Conservation (phyloP, 2,329 filamentous ascomycete genomes). For the Diaporthe citriasiana region DNA sequence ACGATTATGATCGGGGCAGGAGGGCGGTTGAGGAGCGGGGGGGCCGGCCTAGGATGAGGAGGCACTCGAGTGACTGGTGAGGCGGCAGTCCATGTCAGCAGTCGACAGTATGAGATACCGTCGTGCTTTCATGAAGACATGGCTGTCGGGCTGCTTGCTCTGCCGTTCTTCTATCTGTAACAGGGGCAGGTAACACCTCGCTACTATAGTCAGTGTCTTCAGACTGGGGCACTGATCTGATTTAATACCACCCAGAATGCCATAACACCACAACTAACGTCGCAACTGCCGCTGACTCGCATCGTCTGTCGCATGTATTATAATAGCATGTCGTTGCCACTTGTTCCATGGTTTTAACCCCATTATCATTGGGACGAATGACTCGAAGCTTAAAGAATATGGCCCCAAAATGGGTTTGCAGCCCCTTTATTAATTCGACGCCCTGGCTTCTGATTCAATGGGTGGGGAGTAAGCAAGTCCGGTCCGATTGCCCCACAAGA, state of each 20-base stretch:
- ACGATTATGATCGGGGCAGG: constrained; percentile 32
- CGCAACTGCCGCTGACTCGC: not conserved
- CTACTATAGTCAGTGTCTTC: too few relatives aligned
- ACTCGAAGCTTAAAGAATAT: not conserved
- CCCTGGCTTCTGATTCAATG: not conserved
- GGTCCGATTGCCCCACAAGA: not conserved
- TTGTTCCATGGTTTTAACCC: not conserved
- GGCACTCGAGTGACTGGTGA: constrained; percentile 42
- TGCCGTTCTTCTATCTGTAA: too few relatives aligned
- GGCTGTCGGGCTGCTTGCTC: too few relatives aligned
- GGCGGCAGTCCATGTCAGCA: not conserved
- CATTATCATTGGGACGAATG: not conserved
- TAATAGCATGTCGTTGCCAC: not conserved
- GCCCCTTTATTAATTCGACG: not conserved
- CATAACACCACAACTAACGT: too few relatives aligned
- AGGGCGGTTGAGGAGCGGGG: constrained; percentile 19
- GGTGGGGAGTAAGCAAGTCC: not conserved
- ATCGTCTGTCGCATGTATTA: not conserved
- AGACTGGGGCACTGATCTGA: too few relatives aligned
- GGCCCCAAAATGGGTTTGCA: not conserved
- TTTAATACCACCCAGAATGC: not conserved
- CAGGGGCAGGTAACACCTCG: not conserved
- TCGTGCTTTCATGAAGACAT: too few relatives aligned
- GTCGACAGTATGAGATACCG: not conserved
- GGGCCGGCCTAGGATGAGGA: constrained; percentile 37